These are phyloP conservation scores for Xylaria sp. DNA, from an alignment of 2,329 filamentous ascomycete genomes.

Conservation along the genomic window DNA sequence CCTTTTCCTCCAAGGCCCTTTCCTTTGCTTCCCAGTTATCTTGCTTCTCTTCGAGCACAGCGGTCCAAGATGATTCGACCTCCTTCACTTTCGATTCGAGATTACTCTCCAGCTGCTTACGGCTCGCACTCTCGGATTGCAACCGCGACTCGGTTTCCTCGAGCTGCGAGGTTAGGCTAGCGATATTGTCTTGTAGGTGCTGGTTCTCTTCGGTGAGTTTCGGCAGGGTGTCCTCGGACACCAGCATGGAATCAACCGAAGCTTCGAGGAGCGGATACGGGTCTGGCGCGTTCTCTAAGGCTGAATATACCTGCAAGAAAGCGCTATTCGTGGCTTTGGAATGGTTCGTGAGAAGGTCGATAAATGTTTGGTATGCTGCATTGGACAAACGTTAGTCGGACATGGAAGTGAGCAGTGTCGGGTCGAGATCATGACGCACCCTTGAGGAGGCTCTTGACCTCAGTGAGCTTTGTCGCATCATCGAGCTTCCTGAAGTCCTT, in stretches of 20 bases:
- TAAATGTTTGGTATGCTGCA: constrained; percentile 93
- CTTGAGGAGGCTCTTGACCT: constrained; percentile 91
- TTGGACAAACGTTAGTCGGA: constrained; percentile 20
- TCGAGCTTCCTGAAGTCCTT: constrained; percentile 97
- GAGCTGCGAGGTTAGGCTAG: constrained; percentile 79
- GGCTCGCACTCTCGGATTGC: constrained; percentile 78
- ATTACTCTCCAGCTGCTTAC: constrained; percentile 79
- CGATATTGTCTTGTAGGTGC: constrained; percentile 82
- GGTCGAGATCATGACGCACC: constrained; percentile 58
- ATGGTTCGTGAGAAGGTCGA: constrained; percentile 94
- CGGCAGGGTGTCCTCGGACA: constrained; percentile 91
- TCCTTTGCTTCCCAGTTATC: constrained; percentile 98
- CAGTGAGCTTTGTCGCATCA: constrained; percentile 81
- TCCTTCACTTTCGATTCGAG: constrained; percentile 86
- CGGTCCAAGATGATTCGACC: constrained; percentile 88
- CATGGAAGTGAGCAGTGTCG: neutral
- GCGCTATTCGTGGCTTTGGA: constrained; percentile 93
- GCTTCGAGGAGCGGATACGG: constrained; percentile 96
- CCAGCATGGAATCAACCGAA: constrained; percentile 90
- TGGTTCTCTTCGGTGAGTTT: constrained; percentile 90
- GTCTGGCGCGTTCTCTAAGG: constrained; percentile 93
- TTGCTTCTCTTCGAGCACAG: constrained; percentile 90
- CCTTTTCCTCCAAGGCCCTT: constrained; percentile 87
- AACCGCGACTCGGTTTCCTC: constrained; percentile 84
- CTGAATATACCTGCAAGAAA: constrained; percentile 92